Evolutionary conservation across 306 rosid genomes (phyloP), one percentile per base, ranked within the genome.

Genomic region (Vigna angularis): DNA sequence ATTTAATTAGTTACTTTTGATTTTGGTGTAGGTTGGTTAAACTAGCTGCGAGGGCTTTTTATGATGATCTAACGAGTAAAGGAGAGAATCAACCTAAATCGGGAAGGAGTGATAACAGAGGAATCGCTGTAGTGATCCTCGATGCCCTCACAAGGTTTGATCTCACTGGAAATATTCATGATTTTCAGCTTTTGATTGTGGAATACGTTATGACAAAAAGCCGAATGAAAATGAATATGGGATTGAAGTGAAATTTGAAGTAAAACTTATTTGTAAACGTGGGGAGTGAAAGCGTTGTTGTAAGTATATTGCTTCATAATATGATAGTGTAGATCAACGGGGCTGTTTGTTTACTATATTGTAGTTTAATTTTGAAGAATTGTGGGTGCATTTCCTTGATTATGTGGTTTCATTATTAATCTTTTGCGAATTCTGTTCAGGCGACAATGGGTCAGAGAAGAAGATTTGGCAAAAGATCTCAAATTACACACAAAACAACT

Each of bases 381-480:
- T 61, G 16, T 32, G 5, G 70, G 2, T 64, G 28, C 7, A 64
- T 64, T 63, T n/a, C 45, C 17, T 30, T 66, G 53, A 20, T 38
- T 66, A 0, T 66, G 11, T 16, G 9, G 49, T 8, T 65, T 65
- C 9, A 4, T 17, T 65, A 7, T 10, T 38, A 50, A 30, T 66
- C 17, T 47, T 67, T 47, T 67, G 22, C 47, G 40, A 22, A 45
- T 45, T 42, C 0, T 66, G 6, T 40, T 67, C 68, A 93, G 99
- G 75, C 94, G 96, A 15, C 98, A 93, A 86, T 96, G 99, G 99
- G 97, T 96, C 38, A 86, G 97, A 20, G 98, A 93, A 84, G 97
- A 96, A 76, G 98, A 96, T 85, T 91, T 96, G 84, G 98, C 97
- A 56, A 96, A 96, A 91, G 97, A 93, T 81, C 92, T 93, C 78